Evolutionary conservation across 2,329 filamentous ascomycete genomes (phyloP).

Genomic region (Xylaria sp.): DNA sequence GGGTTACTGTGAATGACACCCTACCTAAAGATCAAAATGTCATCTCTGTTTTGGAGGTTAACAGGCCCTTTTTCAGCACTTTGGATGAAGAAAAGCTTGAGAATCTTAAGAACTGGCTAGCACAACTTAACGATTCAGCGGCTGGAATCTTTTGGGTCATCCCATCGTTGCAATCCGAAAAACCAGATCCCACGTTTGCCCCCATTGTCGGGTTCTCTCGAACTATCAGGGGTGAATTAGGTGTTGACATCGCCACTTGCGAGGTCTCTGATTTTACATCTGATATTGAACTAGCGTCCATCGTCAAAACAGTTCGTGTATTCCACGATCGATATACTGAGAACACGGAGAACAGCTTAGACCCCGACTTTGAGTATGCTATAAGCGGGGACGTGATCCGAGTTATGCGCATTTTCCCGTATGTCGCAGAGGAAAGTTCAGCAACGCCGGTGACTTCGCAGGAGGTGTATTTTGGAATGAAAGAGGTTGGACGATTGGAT

Average conservation of each 20-base stretch:
- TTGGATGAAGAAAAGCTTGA: not conserved
- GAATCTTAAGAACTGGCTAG: not conserved
- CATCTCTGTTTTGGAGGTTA: not conserved
- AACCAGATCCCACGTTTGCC: not conserved
- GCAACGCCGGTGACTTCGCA: not conserved
- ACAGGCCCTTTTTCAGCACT: not conserved
- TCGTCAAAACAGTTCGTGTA: too few relatives aligned
- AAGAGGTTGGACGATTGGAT: not conserved
- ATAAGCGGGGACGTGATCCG: not conserved
- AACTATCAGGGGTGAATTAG: not conserved
- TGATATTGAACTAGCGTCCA: too few relatives aligned
- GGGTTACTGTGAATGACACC: too few relatives aligned
- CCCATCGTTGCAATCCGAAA: not conserved
- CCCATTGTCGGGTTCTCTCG: not conserved
- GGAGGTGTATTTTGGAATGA: not conserved
- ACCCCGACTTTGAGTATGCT: constrained; percentile 2
- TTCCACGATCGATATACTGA: not conserved
- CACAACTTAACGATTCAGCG: too few relatives aligned
- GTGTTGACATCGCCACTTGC: not conserved
- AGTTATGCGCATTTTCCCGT: constrained; percentile 4
- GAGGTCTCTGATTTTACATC: not conserved
- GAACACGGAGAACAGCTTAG: not conserved
- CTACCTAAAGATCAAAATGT: not conserved
- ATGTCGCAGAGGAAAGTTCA: not conserved
- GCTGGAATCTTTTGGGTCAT: not conserved